Conservation (phyloP, 2,329 filamentous ascomycete species). For the Xylogone sp. region DNA sequence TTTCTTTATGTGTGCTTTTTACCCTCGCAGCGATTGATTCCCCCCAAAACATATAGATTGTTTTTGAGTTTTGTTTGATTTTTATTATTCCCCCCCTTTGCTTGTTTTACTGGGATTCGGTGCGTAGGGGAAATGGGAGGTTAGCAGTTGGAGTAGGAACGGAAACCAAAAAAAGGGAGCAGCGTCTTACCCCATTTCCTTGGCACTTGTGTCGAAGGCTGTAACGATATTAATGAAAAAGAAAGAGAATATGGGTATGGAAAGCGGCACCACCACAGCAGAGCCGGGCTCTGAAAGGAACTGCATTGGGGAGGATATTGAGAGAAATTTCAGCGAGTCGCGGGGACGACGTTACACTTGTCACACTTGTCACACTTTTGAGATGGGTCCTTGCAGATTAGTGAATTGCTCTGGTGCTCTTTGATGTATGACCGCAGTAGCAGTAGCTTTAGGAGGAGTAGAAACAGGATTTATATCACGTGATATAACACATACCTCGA, state of each 20-base stretch:
- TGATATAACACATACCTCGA: too few relatives aligned
- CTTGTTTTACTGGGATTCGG: background rate
- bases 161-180: background rate
- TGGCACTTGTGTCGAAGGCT: background rate
- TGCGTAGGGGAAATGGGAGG: background rate
- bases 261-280: background rate
- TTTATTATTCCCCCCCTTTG: background rate
- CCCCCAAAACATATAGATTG: conserved; percentile 4
- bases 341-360: background rate
- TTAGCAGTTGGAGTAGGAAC: background rate
- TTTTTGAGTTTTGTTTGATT: background rate
- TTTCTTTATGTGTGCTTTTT: background rate
- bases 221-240: background rate
- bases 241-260: background rate
- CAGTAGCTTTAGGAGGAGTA: too few relatives aligned
- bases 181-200: conserved; percentile 1
- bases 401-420: background rate
- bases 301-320: background rate
- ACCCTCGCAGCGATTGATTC: conserved; percentile 4
- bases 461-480: too few relatives aligned
- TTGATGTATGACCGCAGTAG: background rate
- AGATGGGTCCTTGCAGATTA: background rate
- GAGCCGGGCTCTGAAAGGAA: background rate
- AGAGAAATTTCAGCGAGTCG: background rate
- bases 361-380: background rate